Percentiles rank a stretch among this genome's conserved stretches.
phyloP scores from a whole-genome alignment of 192 early-diverging fungal genomes.

The Paraglomus brasilianum region DNA sequence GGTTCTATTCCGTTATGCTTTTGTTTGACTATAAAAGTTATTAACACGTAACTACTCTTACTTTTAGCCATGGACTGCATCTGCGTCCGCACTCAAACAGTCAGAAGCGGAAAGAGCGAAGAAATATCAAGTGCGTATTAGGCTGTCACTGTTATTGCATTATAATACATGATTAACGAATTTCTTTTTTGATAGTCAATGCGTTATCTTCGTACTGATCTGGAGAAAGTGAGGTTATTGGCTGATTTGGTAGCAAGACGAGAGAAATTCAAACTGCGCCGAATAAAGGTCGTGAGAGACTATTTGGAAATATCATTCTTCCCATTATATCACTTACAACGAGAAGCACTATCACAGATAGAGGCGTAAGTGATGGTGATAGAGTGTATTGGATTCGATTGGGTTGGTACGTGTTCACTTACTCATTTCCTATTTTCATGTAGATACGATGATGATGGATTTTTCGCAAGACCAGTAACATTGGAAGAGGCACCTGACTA shows the following conservation, averaged over 20 bases:
- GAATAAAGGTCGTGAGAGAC: constrained; percentile 56
- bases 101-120: constrained; percentile 74
- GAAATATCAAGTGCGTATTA: constrained; percentile 53
- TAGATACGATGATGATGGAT: constrained; percentile 41
- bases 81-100: constrained; percentile 71
- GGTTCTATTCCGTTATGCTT: neutral
- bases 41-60: neutral
- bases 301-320: constrained; percentile 67
- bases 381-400: neutral
- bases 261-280: constrained; percentile 67
- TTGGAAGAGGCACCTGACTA: constrained; percentile 50
- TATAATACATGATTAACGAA: neutral
- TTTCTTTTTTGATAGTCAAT: constrained; percentile 36
- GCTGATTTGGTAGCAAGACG: constrained; percentile 75
- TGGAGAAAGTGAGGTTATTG: constrained; percentile 86
- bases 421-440: neutral
- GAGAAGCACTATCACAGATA: constrained; percentile 65
- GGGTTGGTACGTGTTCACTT: neutral
- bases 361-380: constrained; percentile 47
- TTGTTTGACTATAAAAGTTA: neutral
- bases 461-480: constrained; percentile 52
- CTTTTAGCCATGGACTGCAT: constrained; percentile 87
- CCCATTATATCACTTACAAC: constrained; percentile 68
- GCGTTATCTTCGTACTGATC: constrained; percentile 68
- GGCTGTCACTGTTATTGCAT: constrained; percentile 8